phyloP scores from a whole-genome alignment of 345 rosid species.

The Eucalyptus cloeziana region DNA sequence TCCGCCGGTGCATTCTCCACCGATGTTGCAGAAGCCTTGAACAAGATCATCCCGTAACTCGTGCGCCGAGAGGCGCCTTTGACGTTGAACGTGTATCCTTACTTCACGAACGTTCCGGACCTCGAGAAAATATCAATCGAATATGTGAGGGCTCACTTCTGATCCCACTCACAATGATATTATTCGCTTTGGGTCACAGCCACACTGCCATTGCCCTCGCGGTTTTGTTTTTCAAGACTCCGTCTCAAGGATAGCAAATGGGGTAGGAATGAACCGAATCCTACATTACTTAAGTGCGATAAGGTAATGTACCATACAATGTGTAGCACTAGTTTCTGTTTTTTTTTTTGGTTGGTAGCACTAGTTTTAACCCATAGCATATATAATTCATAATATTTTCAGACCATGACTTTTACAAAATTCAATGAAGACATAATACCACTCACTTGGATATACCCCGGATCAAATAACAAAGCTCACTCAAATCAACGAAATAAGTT shows the following conservation, averaged over 20 bases:
- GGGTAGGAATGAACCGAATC: too few species aligned
- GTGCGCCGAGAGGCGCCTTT: neutral
- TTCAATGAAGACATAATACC: too few species aligned
- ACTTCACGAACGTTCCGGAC: fast-evolving
- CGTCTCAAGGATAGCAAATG: fast-evolving
- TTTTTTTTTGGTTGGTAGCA: too few species aligned
- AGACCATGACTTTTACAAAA: too few species aligned
- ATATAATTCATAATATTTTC: too few species aligned
- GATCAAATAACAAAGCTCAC: too few species aligned
- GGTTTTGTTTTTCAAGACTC: neutral
- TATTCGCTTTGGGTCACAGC: fast-evolving
- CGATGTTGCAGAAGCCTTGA: neutral
- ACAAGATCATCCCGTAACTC: neutral
- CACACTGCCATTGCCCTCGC: fast-evolving
- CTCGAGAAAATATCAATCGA: neutral
- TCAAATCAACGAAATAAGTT: too few species aligned
- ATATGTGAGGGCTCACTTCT: neutral
- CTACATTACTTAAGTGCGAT: too few species aligned
- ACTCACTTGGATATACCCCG: too few species aligned
- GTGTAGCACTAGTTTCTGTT: too few species aligned
- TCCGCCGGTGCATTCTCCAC: neutral
- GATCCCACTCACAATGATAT: neutral
- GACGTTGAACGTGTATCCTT: neutral
- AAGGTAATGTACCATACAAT: too few species aligned
- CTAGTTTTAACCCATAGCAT: too few species aligned